Conservation (phyloP, 2,329 filamentous ascomycete species). For the Pseudogymnoascus sp. region DNA sequence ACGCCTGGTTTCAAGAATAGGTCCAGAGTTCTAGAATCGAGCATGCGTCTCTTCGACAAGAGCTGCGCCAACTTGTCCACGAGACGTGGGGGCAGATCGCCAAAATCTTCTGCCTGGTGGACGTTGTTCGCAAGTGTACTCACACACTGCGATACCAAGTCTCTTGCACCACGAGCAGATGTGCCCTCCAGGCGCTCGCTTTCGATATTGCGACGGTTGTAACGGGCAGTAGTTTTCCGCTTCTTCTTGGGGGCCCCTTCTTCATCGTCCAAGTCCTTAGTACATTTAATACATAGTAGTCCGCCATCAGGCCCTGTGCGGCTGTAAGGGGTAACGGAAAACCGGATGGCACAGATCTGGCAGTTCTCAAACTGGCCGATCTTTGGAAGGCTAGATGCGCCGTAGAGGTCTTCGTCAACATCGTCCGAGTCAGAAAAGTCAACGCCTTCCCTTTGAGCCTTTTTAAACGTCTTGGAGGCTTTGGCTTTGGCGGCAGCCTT, state of each 20-base stretch:
- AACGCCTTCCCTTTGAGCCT: constrained; percentile 17
- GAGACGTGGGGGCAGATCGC: constrained; percentile 45
- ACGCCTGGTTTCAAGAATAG: constrained; percentile 47
- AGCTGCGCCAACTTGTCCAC: constrained; percentile 52
- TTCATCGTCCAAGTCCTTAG: constrained; percentile 62
- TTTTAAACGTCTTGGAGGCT: constrained; percentile 49
- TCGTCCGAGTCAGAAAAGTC: constrained; percentile 36
- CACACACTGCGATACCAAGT: constrained; percentile 54
- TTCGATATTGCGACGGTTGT: constrained; percentile 64
- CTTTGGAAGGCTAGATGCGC: constrained; percentile 40
- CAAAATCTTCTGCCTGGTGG: constrained; percentile 52
- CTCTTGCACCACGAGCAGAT: constrained; percentile 54
- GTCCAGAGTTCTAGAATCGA: constrained; percentile 44
- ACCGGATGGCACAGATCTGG: constrained; percentile 74
- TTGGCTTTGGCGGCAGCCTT: constrained; percentile 53
- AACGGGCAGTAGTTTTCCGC: constrained; percentile 45
- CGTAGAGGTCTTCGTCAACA: constrained; percentile 25
- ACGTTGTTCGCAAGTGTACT: constrained; percentile 56
- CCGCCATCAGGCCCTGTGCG: constrained; percentile 74
- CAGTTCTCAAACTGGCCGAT: constrained; percentile 87
- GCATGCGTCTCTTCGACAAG: constrained; percentile 50
- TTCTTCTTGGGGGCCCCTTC: constrained; percentile 51
- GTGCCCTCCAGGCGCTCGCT: constrained; percentile 77
- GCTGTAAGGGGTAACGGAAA: constrained; percentile 87
- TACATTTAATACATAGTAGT: constrained; percentile 75